Evolutionary conservation across 768 basidiomycete genomes (phyloP).

Genomic region (Termitomyces sp.): DNA sequence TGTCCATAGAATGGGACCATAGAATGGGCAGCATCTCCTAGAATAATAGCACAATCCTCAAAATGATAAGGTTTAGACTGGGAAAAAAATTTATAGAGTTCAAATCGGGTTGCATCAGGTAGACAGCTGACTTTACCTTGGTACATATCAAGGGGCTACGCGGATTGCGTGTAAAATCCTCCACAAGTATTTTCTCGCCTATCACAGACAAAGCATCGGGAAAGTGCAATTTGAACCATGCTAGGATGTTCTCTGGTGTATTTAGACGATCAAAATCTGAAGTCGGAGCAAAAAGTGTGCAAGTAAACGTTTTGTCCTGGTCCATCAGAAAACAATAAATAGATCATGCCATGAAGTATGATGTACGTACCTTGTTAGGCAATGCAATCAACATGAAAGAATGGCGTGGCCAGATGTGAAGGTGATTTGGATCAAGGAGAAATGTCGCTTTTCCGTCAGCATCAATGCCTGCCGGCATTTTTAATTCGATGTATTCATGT

Average conservation of each 20-base stretch:
- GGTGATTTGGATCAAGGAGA: constrained; percentile 89
- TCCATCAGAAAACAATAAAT: constrained; percentile 27
- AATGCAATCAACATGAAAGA: constrained; percentile 99
- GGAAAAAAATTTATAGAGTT: constrained; percentile 19
- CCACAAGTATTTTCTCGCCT: constrained; percentile 72
- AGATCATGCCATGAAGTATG: constrained; percentile 17
- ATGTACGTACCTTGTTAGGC: constrained; percentile 81
- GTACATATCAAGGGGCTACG: constrained; percentile 88
- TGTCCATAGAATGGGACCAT: constrained; percentile 99
- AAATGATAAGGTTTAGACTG: constrained; percentile 90
- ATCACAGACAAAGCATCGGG: constrained; percentile 85
- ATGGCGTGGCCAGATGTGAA: constrained; percentile 99
- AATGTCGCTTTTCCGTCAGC: constrained; percentile 62
- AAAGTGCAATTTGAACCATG: constrained; percentile 84
- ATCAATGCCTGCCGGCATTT: constrained; percentile 81
- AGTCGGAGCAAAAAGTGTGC: constrained; percentile 91
- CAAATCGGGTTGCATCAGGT: constrained; percentile 21
- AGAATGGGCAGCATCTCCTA: constrained; percentile 95
- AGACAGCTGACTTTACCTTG: constrained; percentile 58
- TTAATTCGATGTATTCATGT: constrained; percentile 95
- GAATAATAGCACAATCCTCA: constrained; percentile 78
- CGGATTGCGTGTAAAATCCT: constrained; percentile 82
- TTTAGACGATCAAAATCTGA: constrained; percentile 67
- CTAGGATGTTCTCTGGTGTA: constrained; percentile 51
- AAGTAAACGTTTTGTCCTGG: constrained; percentile 96